phyloP scores from a whole-genome alignment of 2,329 filamentous ascomycete genomes.

The Mollisia scopiformis region DNA sequence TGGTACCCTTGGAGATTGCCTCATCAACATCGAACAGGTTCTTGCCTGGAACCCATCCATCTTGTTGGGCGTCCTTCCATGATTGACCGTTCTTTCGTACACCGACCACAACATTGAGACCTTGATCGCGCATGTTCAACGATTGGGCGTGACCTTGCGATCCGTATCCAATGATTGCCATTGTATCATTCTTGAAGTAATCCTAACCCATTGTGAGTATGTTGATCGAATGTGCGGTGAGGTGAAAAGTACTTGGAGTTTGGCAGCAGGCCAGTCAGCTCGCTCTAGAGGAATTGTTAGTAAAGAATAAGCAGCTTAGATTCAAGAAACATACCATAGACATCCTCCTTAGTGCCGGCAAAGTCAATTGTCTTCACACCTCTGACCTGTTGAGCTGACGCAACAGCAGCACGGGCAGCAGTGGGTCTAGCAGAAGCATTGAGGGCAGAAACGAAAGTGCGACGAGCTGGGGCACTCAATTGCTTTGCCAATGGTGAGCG shows the following conservation, averaged over 20 bases:
- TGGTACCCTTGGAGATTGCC: constrained; percentile 89
- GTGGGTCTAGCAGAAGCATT: constrained; percentile 57
- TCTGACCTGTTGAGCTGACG: constrained; percentile 61
- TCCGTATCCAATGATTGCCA: constrained; percentile 97
- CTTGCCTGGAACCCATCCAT: constrained; percentile 97
- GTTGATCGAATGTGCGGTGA: constrained; percentile 16
- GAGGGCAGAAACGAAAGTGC: constrained; percentile 64
- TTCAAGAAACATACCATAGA: constrained; percentile 71
- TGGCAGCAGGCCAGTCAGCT: constrained; percentile 97
- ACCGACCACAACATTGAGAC: constrained; percentile 97
- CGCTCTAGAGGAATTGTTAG: constrained; percentile 66
- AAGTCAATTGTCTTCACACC: constrained; percentile 99
- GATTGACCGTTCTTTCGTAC: constrained; percentile 98
- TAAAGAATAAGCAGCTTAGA: constrained; percentile 7
- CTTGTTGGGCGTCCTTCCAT: constrained; percentile 95
- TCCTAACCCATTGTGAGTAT: constrained; percentile 59
- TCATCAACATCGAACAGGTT: constrained; percentile 99
- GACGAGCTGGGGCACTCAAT: constrained; percentile 62
- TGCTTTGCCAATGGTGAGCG: constrained; percentile 66
- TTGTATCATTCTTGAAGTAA: constrained; percentile 99
- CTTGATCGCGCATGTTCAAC: constrained; percentile 99
- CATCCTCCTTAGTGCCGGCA: constrained; percentile 87
- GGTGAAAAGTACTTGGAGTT: constrained; percentile 76
- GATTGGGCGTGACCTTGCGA: constrained; percentile 99
- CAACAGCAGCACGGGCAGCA: constrained; percentile 51